Conservation (phyloP, 257 asterid genomes). For the Nicotiana attenuata region DNA sequence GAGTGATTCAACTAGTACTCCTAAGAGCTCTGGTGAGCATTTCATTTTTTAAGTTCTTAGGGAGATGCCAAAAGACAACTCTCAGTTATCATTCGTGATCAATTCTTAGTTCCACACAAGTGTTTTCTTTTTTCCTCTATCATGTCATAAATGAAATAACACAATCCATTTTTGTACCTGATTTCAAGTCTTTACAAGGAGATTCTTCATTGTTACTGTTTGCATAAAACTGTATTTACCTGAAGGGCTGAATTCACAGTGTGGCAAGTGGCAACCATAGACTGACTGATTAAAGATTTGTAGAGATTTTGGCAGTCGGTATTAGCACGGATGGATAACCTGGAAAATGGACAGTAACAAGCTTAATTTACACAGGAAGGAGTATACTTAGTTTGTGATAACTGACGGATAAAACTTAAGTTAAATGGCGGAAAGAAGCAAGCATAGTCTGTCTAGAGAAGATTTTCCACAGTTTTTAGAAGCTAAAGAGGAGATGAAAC, state of each 20-base stretch:
- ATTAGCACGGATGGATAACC: neutral
- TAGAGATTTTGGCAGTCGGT: neutral
- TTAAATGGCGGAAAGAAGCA: too few relatives aligned
- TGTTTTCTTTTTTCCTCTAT: neutral
- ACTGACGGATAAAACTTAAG: too few relatives aligned
- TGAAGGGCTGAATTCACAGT: neutral
- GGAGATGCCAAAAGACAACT: conserved; percentile 11
- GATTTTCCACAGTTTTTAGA: too few relatives aligned
- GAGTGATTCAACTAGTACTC: conserved; percentile 27
- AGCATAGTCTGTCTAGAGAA: too few relatives aligned
- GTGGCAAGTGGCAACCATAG: neutral
- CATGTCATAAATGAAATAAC: neutral
- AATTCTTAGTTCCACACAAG: conserved; percentile 15
- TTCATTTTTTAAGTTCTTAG: conserved; percentile 18
- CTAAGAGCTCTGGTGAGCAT: conserved; percentile 19
- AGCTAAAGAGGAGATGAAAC: too few relatives aligned
- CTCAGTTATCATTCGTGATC: conserved; percentile 15
- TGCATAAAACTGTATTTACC: neutral
- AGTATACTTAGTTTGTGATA: too few relatives aligned
- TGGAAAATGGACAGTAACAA: neutral
- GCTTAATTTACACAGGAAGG: too few relatives aligned
- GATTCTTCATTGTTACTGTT: conserved; percentile 9
- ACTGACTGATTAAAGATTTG: neutral
- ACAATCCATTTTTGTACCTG: conserved; percentile 10
- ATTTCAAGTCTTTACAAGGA: neutral